These are phyloP conservation scores for Sporothrix curviconia DNA, from an alignment of 2,329 filamentous ascomycete species.

Conservation along the genomic window DNA sequence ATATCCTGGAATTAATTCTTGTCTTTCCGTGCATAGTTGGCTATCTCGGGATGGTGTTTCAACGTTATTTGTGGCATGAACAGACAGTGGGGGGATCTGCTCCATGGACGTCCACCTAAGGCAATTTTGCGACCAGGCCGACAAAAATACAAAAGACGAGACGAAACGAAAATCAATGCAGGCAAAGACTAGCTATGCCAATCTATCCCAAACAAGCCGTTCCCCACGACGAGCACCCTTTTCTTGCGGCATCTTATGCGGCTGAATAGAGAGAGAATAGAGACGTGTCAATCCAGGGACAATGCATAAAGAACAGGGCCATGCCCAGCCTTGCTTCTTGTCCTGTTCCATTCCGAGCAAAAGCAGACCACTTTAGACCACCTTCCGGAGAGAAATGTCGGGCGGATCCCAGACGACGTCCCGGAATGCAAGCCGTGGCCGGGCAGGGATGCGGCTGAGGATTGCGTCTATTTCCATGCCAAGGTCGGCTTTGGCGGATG, in stretches of 20 bases:
- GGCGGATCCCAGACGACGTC: conserved; percentile 36
- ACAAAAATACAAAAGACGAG: not conserved
- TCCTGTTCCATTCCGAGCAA: too few relatives aligned
- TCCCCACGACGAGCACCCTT: too few relatives aligned
- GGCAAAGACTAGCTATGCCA: not conserved
- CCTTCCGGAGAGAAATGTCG: conserved; percentile 18
- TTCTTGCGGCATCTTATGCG: not conserved
- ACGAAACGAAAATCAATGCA: not conserved
- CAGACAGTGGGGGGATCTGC: not conserved
- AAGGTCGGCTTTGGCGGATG: not conserved
- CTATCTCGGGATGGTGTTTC: not conserved
- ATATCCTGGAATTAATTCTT: not conserved
- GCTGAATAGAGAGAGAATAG: too few relatives aligned
- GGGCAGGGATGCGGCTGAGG: conserved; percentile 19
- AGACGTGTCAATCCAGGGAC: not conserved
- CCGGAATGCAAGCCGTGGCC: conserved; percentile 26
- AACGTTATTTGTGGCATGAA: conserved; percentile 4
- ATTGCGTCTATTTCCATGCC: not conserved
- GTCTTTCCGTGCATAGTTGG: not conserved
- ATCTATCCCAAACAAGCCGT: not conserved
- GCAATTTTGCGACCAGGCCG: too few relatives aligned
- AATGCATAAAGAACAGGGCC: too few relatives aligned
- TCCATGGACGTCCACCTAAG: too few relatives aligned
- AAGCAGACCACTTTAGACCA: conserved; percentile 23
- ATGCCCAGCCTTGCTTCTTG: too few relatives aligned